Evolutionary conservation across 2,329 filamentous ascomycete genomes (phyloP), one percentile per base, ranked within the genome.

Genomic region (Didymella glomerata): DNA sequence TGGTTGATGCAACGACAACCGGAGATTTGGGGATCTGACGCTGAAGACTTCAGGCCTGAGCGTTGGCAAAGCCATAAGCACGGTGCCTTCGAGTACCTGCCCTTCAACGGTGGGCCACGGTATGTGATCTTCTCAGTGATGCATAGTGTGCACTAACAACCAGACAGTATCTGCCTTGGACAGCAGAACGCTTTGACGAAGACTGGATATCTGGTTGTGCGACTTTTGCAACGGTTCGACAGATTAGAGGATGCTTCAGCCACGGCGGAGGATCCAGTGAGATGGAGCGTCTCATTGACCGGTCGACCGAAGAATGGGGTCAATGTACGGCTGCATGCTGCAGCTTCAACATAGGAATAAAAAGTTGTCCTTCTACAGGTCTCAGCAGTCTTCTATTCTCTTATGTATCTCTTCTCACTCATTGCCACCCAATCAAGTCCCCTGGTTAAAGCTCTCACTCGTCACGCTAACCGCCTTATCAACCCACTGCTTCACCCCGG

Each of bases 41-140:
- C 68, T 10, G 60, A 65, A 2, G 42, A 61, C 1, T 74, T 70
- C 44, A 20, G 49, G 5, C 71, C 72, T 7, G 69, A 73, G 55
- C 54, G 67, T 4, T 70, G 68, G 67, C 57, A 65, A 28, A 20
- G 27, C 16, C 42, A 42, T 9, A 63, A 46, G 18, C 53, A 54
- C 11, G 32, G 20, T 4, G 63, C 55, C 0, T 70, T 63, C 65
- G 64, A 66, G 44, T 70, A 67, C 11, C 18, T 72, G 10, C 68
- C 69, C 6, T 72, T 72, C 48, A 69, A 67, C 11, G 68, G 67
- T 7, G 69, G 69, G 0, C 69, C 69, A 10, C 57, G 69, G 65
- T 69, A 24, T 66, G 68, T 40, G 40, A 65, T 40, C 61, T n/a
- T n/a, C n/a, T n/a, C n/a, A n/a, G n/a, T n/a, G n/a, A n/a, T n/a